Conservation (phyloP, 2,329 filamentous ascomycete genomes). For the Parastagonospora avenae region DNA sequence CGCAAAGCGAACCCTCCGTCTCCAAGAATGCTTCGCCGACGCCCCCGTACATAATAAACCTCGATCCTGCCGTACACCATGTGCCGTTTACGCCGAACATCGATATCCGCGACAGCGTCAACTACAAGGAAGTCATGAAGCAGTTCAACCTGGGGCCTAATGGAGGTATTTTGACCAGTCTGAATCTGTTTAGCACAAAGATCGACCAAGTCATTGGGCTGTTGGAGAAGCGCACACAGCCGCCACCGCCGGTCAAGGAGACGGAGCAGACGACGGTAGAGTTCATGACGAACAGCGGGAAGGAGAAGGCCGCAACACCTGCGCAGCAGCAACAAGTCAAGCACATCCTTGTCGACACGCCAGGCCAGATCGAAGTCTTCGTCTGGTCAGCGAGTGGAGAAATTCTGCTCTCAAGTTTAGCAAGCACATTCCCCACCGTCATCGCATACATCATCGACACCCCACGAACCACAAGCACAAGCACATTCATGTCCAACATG, state of each 20-base stretch:
- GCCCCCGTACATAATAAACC: slow-evolving; percentile 95
- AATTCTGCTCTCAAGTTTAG: slow-evolving; percentile 90
- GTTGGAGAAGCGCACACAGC: slow-evolving; percentile 83
- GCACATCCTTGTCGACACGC: slow-evolving; percentile 91
- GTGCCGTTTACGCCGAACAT: slow-evolving; percentile 97
- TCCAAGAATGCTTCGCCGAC: slow-evolving; percentile 32
- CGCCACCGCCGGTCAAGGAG: slow-evolving; percentile 45
- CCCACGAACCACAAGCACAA: slow-evolving; percentile 87
- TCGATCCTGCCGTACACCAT: slow-evolving; percentile 91
- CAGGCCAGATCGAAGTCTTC: slow-evolving; percentile 97
- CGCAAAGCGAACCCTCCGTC: slow-evolving; percentile 31
- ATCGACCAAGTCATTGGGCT: slow-evolving; percentile 92
- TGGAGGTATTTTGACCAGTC: slow-evolving; percentile 90
- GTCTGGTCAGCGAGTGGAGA: slow-evolving; percentile 97
- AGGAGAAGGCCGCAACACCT: slow-evolving; percentile 24
- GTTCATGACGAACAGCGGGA: slow-evolving; percentile 43
- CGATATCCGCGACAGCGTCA: slow-evolving; percentile 97
- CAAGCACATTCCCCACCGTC: slow-evolving; percentile 93
- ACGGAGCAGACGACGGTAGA: slow-evolving; percentile 42
- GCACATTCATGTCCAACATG: slow-evolving; percentile 99
- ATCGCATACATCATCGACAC: slow-evolving; percentile 98
- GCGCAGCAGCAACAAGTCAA: slow-evolving; percentile 65
- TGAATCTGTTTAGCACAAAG: slow-evolving; percentile 97
- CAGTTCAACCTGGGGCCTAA: slow-evolving; percentile 98
- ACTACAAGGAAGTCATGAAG: slow-evolving; percentile 99